Evolutionary conservation across 305 asterid genomes (phyloP).

Genomic region (Fraxinus paxiana): DNA sequence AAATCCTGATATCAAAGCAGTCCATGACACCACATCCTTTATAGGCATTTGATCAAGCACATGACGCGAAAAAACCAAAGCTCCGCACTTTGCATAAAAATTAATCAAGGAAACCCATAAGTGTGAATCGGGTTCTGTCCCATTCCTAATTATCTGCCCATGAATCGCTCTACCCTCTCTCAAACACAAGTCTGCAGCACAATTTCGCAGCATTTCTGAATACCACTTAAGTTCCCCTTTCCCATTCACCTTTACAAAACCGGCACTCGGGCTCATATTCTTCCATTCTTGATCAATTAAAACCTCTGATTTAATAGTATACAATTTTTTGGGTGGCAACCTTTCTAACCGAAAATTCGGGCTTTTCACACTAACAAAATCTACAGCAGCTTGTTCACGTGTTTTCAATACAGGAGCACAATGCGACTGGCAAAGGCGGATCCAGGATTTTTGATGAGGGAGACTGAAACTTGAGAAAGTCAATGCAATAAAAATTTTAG

Average conservation of each 20-base stretch:
- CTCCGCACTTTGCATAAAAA: constrained; percentile 68
- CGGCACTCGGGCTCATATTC: constrained; percentile 19
- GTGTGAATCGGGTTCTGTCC: constrained; percentile 54
- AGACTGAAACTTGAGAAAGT: background rate
- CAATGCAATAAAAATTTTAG: background rate
- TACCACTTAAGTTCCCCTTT: constrained; percentile 45
- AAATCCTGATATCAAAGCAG: constrained; percentile 72
- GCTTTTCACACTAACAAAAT: constrained; percentile 8
- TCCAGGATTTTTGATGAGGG: background rate
- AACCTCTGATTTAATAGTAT: constrained; percentile 25
- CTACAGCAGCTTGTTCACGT: constrained; percentile 18
- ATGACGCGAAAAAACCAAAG: constrained; percentile 31
- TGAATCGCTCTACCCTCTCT: constrained; percentile 63
- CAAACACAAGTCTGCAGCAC: constrained; percentile 38
- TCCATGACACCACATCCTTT: constrained; percentile 77
- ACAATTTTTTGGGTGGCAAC: constrained; percentile 19
- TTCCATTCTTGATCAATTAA: constrained; percentile 23
- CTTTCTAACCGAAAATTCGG: constrained; percentile 15
- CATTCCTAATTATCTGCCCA: constrained; percentile 52
- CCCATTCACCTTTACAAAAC: constrained; percentile 17
- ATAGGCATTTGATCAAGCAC: constrained; percentile 55
- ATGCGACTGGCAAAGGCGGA: background rate
- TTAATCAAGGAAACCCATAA: constrained; percentile 72
- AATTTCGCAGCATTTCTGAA: constrained; percentile 52
- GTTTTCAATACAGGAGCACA: constrained; percentile 31